Evolutionary conservation across 331 rosid species (phyloP), one percentile per base, ranked within the genome.

Genomic region (Pyrus hybrid): DNA sequence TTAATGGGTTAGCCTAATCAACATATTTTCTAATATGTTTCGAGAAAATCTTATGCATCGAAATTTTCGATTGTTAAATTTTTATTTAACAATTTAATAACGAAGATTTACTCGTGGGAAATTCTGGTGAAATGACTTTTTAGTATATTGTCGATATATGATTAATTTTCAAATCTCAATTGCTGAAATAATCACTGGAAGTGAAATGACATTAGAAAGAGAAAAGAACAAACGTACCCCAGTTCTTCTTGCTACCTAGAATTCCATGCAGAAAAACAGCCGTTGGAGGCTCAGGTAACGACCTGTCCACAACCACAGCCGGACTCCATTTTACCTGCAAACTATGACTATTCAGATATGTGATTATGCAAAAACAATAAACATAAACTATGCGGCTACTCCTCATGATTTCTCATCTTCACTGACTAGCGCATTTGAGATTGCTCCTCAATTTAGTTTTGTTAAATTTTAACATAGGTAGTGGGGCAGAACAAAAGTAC

Each of bases 201-300:
- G n/a, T n/a, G 35, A 43, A n/a, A n/a, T n/a, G n/a, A 17, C 6
- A 6, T 43, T 11, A 67, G 13, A 67, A 60, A 16, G 41, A n/a
- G n/a, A 58, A 58, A 11, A n/a, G 7, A 56, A 56, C 21, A 18
- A 56, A 37, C 45, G 5, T 18, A 53, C 58, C 58, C 98, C 97
- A 93, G 68, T 91, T 93, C 86, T 91, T 94, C 80, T 95, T 86
- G 90, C 93, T 83, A 32, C 98, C 97, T 14, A 91, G 83, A 82
- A 91, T 90, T 51, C 98, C 98, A 81, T 91, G 97, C 57, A 91
- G 86, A 76, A 94, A 88, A 80, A 94, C 93, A 78, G 97, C 98
- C 21, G 98, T 94, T 63, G 97, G 96, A 56, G 98, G 90, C 56
- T 87, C 97, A 37, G 92, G 91, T 41, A 82, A 28, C 69, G 91